These are phyloP conservation scores for Blumeria hordei DNA, from an alignment of 2,329 filamentous ascomycete species.

Conservation along the genomic window DNA sequence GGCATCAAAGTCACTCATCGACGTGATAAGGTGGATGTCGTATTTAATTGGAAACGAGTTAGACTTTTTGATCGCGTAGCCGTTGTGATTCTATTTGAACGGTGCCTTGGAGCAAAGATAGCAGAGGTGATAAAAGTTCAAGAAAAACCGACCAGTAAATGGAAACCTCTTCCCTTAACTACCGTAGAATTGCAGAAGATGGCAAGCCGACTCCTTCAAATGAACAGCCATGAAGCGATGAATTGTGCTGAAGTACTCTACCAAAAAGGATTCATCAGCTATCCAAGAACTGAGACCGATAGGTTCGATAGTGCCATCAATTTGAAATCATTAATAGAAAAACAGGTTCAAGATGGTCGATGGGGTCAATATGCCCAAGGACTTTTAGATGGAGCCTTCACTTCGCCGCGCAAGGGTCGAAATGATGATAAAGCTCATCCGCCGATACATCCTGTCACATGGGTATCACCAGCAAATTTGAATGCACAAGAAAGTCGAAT, in stretches of 20 bases:
- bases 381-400: constrained; percentile 53
- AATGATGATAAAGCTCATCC: constrained; percentile 95
- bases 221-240: constrained; percentile 85
- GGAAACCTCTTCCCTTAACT: constrained; percentile 78
- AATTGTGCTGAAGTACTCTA: constrained; percentile 67
- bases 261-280: constrained; percentile 88
- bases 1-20: constrained; percentile 62
- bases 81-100: constrained; percentile 62
- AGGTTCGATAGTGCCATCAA: constrained; percentile 84
- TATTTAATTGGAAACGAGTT: constrained; percentile 61
- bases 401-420: constrained; percentile 55
- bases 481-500: constrained; percentile 47
- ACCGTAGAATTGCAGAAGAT: constrained; percentile 95
- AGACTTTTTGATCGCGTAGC: constrained; percentile 73
- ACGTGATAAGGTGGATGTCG: constrained; percentile 54
- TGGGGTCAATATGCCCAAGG: constrained; percentile 68
- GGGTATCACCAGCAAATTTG: constrained; percentile 36
- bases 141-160: constrained; percentile 81
- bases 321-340: constrained; percentile 53
- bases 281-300: constrained; percentile 91
- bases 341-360: constrained; percentile 48
- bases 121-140: constrained; percentile 68
- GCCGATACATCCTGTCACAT: constrained; percentile 88
- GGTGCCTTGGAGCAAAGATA: constrained; percentile 50
- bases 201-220: constrained; percentile 66